Evolutionary conservation across 768 basidiomycete species (phyloP), one percentile per base, ranked within the genome.

Genomic region (Leccinum disarticulatum): DNA sequence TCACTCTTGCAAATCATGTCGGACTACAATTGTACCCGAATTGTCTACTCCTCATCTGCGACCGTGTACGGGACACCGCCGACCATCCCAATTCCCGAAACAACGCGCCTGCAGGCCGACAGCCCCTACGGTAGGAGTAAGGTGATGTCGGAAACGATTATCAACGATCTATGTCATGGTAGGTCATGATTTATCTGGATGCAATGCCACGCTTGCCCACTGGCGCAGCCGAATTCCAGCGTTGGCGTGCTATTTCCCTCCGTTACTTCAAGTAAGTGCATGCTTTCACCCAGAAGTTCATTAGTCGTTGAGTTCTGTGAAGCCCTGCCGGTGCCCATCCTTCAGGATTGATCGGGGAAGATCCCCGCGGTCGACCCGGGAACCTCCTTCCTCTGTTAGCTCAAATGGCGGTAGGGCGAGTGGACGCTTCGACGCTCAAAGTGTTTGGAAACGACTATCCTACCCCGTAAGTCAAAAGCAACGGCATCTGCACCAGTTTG

Each of bases 321-420:
- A 96, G 93, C 74, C 97, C 97, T 63, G 97, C 93, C 38, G 97
- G 97, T n/a, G 95, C 96, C 1, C 96, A 98, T 74, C 93, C 95
- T 2, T 97, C 95, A 22, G 97, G 97, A 46, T 74, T 80, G 61
- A 95, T 99, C 56, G 97, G 97, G 22, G 97, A 99, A 75, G 95
- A 98, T 68, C 97, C 97, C n/a, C 81, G 84, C 51, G 97, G 97
- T 38, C 87, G 93, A 56, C 97, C 97, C 7, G 94, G 91, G 56
- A 99, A 99, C 74, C 81, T 99, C 46, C 78, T 99, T 31, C 97
- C 97, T 7, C 79, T 98, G 9, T 84, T 98, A 41, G 91, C 94
- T 7, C 94, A 96, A 50, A 97, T 98, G 84, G 95, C 97, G 6
- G 78, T 94, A 57, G 97, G 96, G 31, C 87, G 94, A 53, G 84